Conservation (phyloP, 306 rosid genomes). For the Pyrus communis region DNA sequence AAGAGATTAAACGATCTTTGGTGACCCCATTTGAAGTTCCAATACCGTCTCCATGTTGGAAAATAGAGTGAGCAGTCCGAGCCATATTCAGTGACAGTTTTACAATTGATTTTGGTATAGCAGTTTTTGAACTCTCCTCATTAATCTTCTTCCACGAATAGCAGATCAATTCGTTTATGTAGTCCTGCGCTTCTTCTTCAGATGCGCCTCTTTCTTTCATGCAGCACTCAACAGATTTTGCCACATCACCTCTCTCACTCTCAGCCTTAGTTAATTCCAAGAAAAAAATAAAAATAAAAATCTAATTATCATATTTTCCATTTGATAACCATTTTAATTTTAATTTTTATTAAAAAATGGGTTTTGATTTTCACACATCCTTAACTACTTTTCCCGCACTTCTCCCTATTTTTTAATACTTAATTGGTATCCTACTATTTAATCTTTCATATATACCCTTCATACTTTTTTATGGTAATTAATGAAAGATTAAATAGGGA, state of each 20-base stretch:
- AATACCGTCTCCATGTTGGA: constrained; percentile 25
- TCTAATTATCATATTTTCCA: too few relatives aligned
- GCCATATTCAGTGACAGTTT: constrained; percentile 24
- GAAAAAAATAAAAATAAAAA: too few relatives aligned
- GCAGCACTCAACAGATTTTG: constrained; percentile 21
- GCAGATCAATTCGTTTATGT: background rate
- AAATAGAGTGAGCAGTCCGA: constrained; percentile 13
- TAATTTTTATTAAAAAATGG: too few relatives aligned
- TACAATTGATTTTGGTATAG: constrained; percentile 12
- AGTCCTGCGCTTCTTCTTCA: constrained; percentile 14
- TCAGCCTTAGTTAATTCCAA: constrained; percentile 12
- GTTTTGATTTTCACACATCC: too few relatives aligned
- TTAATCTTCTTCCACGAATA: constrained; percentile 20
- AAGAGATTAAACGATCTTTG: constrained; percentile 8
- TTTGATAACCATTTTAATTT: too few relatives aligned
- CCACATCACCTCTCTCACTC: constrained; percentile 26
- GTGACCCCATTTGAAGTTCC: constrained; percentile 15
- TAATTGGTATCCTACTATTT: too few relatives aligned
- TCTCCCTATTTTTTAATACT: too few relatives aligned
- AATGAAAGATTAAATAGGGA: too few relatives aligned
- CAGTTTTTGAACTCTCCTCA: background rate
- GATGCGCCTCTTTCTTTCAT: constrained; percentile 15
- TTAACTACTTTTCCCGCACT: too few relatives aligned
- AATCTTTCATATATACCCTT: too few relatives aligned
- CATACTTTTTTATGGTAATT: too few relatives aligned